Evolutionary conservation across 2,329 filamentous ascomycete species (phyloP).

Genomic region (Huntiella savannae): DNA sequence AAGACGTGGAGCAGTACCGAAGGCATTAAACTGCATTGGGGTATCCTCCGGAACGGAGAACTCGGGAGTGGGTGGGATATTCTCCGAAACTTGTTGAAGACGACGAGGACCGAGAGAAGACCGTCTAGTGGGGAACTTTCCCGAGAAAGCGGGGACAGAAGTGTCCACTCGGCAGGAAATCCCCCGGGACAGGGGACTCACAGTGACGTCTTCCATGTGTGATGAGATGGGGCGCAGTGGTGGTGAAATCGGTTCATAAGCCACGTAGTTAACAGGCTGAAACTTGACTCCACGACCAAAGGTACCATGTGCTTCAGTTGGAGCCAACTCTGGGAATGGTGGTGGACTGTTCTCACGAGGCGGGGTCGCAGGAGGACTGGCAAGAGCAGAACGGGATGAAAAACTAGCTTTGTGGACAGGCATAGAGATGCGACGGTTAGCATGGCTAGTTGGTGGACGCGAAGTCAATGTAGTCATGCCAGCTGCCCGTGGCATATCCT

Average conservation of each 20-base stretch:
- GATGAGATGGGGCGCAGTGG: neutral
- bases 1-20: no score
- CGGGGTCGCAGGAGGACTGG: constrained; percentile 7
- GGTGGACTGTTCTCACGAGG: constrained; percentile 4
- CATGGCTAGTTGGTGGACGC: neutral
- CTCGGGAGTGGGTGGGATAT: no score
- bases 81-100: no score
- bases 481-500: constrained; percentile 4
- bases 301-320: neutral
- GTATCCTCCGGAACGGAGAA: no score
- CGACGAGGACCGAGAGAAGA: no score
- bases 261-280: neutral
- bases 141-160: no score
- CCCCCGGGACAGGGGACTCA: no score
- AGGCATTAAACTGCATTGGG: no score
- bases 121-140: no score
- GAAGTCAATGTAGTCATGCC: neutral
- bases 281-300: neutral
- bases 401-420: neutral
- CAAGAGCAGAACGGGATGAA: constrained; percentile 4
- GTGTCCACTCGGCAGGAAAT: no score
- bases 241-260: constrained; percentile 8
- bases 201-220: neutral
- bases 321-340: neutral
- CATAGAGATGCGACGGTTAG: neutral